Percentiles rank a stretch among this genome's conserved stretches.
Evolutionary conservation across 441 rosid species (phyloP).

Genomic region (Populus hybrid): DNA sequence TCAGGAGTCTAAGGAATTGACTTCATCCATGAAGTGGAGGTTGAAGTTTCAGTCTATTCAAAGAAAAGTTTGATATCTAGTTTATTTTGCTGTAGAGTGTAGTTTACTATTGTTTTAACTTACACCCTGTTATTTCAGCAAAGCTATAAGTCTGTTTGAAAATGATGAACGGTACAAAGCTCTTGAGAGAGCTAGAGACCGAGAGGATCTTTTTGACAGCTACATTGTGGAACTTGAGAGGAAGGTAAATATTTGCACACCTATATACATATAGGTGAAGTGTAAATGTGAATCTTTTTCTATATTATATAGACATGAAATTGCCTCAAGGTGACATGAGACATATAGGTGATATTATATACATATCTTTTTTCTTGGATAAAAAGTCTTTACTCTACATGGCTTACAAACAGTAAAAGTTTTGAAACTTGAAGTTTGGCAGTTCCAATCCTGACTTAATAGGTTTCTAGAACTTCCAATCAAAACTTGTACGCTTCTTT

Average conservation of each 20-base stretch:
- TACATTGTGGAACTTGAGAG: slow-evolving; percentile 86
- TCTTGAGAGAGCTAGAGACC: slow-evolving; percentile 83
- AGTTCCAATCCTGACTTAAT: background rate
- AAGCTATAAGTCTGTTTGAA: slow-evolving; percentile 84
- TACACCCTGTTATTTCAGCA: slow-evolving; percentile 48
- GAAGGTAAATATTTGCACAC: slow-evolving; percentile 49
- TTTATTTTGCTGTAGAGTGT: slow-evolving; percentile 12
- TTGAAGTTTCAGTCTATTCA: slow-evolving; percentile 27
- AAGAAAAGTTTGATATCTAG: slow-evolving; percentile 8
- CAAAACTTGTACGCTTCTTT: background rate
- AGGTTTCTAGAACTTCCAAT: background rate
- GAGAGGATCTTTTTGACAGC: slow-evolving; percentile 87
- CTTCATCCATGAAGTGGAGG: slow-evolving; percentile 95
- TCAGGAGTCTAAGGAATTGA: slow-evolving; percentile 86
- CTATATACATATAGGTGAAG: background rate
- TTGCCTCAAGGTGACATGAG: no score
- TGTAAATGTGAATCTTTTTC: slow-evolving; percentile 1
- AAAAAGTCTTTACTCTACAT: background rate
- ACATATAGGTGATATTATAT: background rate
- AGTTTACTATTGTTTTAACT: slow-evolving; percentile 24
- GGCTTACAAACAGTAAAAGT: background rate
- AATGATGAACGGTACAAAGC: slow-evolving; percentile 94
- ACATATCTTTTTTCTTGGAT: background rate
- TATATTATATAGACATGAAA: background rate
- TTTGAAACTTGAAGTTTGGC: background rate